These are phyloP conservation scores for Suhomyces yuchorum DNA, from an alignment of 1,139 yeast genomes.

Conservation along the genomic window DNA sequence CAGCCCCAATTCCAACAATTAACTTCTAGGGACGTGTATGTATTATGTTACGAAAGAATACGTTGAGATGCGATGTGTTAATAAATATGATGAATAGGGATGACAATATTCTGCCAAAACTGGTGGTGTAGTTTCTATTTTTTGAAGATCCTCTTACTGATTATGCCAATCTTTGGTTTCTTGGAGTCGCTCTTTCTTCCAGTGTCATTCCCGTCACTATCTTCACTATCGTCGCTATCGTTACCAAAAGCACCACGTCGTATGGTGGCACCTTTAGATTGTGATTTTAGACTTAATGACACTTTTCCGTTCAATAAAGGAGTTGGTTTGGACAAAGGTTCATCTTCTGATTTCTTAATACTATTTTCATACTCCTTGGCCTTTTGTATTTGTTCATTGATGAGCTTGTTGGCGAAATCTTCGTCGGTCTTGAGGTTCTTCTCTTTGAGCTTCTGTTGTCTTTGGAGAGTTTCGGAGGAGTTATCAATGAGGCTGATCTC, in stretches of 20 bases:
- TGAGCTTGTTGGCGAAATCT: constrained; percentile 35
- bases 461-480: constrained; percentile 18
- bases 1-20: constrained; percentile 37
- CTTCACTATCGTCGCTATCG: constrained; percentile 13
- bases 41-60: constrained; percentile 63
- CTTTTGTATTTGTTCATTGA: constrained; percentile 55
- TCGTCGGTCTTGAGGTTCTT: constrained; percentile 15
- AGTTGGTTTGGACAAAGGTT: neutral
- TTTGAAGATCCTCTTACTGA: constrained; percentile 9
- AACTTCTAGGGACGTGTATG: constrained; percentile 66
- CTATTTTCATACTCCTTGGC: constrained; percentile 32
- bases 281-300: constrained; percentile 10
- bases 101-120: neutral
- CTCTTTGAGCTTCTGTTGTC: constrained; percentile 24
- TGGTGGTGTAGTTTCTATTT: neutral
- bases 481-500: constrained; percentile 35
- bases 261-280: constrained; percentile 1
- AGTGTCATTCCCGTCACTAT: constrained; percentile 1
- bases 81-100: neutral
- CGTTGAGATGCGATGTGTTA: neutral
- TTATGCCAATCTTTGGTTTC: constrained; percentile 2
- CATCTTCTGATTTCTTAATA: neutral
- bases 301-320: constrained; percentile 4
- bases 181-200: neutral
- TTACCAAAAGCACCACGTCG: constrained; percentile 15